These are phyloP conservation scores for Trichoderma sp. DNA, from an alignment of 2,329 filamentous ascomycete genomes.

Conservation along the genomic window DNA sequence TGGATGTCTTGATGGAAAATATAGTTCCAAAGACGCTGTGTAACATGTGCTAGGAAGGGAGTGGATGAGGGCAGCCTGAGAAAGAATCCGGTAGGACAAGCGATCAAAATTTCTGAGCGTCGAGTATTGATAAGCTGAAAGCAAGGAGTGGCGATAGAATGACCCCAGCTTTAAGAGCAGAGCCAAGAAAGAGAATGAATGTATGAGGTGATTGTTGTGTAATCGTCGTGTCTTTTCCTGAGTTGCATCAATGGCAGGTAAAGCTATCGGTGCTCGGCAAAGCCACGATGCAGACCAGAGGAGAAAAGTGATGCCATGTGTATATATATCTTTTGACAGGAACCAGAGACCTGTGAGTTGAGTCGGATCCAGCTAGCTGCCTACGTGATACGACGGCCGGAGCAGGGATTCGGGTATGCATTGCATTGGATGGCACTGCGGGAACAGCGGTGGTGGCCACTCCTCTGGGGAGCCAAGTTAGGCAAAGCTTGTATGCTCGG, in stretches of 20 bases:
- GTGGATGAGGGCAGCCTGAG: not conserved
- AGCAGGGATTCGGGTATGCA: not conserved
- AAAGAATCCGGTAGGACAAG: not conserved
- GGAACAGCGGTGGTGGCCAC: not conserved
- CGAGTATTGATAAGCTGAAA: not conserved
- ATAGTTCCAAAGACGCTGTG: not conserved
- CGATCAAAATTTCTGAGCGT: not conserved
- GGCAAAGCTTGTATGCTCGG: conserved; percentile 6
- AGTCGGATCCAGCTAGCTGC: not conserved
- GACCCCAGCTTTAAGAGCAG: not conserved
- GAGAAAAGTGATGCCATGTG: not conserved
- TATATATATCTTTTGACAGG: conserved; percentile 1
- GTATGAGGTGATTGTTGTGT: not conserved
- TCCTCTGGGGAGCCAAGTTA: not conserved
- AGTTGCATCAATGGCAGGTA: not conserved
- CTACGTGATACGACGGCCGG: not conserved
- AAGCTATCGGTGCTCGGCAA: not conserved
- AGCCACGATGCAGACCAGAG: not conserved
- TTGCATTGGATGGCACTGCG: not conserved
- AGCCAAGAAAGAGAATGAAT: not conserved
- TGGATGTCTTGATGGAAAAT: not conserved
- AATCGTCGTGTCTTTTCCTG: not conserved
- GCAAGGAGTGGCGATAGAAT: not conserved
- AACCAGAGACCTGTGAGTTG: not conserved
- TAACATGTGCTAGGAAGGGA: not conserved